phyloP scores from a whole-genome alignment of 1,139 yeast species.

The Kodamaea sp. region DNA sequence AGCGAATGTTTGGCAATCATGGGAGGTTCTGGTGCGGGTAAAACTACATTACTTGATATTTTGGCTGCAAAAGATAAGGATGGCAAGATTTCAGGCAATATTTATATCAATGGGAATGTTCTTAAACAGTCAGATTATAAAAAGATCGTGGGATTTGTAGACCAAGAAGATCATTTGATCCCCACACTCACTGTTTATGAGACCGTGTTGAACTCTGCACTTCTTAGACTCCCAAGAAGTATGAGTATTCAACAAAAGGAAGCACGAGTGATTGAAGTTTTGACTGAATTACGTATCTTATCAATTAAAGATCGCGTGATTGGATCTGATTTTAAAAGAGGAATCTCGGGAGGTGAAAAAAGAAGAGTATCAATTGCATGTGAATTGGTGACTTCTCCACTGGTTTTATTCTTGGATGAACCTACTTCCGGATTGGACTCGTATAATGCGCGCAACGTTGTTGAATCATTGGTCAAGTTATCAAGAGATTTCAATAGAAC shows the following conservation, averaged over 20 bases:
- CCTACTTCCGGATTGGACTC: conserved; percentile 96
- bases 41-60: conserved; percentile 87
- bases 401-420: conserved; percentile 76
- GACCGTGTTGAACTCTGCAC: conserved; percentile 88
- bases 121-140: conserved; percentile 44
- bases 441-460: conserved; percentile 86
- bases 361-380: conserved; percentile 88
- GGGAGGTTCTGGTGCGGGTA: conserved; percentile 99
- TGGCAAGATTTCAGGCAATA: conserved; percentile 62
- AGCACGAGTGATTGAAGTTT: conserved; percentile 77
- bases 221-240: conserved; percentile 74
- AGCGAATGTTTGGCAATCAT: conserved; percentile 90
- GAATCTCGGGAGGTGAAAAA: conserved; percentile 93
- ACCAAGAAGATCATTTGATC: conserved; percentile 86
- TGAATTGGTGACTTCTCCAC: conserved; percentile 82
- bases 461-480: conserved; percentile 77
- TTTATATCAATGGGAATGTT: conserved; percentile 69
- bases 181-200: conserved; percentile 95
- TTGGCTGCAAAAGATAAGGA: conserved; percentile 83
- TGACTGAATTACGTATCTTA: conserved; percentile 78
- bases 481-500: conserved; percentile 83
- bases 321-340: conserved; percentile 86
- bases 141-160: conserved; percentile 89
- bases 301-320: conserved; percentile 80
- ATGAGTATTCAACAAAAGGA: conserved; percentile 75